Evolutionary conservation across 2,329 filamentous ascomycete genomes (phyloP).

Genomic region (Diplodia sapinea): DNA sequence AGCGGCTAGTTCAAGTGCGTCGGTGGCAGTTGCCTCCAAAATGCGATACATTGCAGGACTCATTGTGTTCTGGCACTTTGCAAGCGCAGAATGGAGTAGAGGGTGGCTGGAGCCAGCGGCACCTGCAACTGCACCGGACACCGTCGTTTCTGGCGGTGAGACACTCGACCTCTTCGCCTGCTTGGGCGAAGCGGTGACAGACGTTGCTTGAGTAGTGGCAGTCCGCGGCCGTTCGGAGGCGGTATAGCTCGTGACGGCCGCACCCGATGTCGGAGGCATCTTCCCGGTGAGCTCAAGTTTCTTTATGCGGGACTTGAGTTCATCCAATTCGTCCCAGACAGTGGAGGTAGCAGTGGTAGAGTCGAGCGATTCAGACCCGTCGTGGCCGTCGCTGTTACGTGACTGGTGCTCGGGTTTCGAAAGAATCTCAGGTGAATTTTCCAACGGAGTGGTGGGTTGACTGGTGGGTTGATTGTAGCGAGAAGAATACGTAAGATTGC

Average conservation of each 20-base stretch:
- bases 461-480: constrained; percentile 33
- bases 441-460: constrained; percentile 34
- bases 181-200: constrained; percentile 75
- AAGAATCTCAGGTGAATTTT: constrained; percentile 27
- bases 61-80: constrained; percentile 75
- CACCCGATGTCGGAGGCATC: constrained; percentile 79
- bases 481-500: constrained; percentile 23
- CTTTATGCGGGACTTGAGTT: constrained; percentile 90
- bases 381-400: constrained; percentile 31
- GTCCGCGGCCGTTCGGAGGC: constrained; percentile 77
- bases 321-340: constrained; percentile 97
- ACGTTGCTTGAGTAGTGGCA: constrained; percentile 79
- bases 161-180: constrained; percentile 63
- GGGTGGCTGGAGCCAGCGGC: constrained; percentile 68
- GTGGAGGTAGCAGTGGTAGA: constrained; percentile 90
- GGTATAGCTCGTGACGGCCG: constrained; percentile 55
- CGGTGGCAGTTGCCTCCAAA: constrained; percentile 79
- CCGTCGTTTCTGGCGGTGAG: constrained; percentile 46
- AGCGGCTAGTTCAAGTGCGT: constrained; percentile 78
- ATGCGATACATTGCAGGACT: constrained; percentile 75
- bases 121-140: constrained; percentile 53
- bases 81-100: constrained; percentile 78
- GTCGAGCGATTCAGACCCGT: constrained; percentile 76
- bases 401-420: constrained; percentile 26
- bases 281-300: constrained; percentile 90